phyloP scores from a whole-genome alignment of 2,329 filamentous ascomycete genomes.

The Coniochaeta sp. region DNA sequence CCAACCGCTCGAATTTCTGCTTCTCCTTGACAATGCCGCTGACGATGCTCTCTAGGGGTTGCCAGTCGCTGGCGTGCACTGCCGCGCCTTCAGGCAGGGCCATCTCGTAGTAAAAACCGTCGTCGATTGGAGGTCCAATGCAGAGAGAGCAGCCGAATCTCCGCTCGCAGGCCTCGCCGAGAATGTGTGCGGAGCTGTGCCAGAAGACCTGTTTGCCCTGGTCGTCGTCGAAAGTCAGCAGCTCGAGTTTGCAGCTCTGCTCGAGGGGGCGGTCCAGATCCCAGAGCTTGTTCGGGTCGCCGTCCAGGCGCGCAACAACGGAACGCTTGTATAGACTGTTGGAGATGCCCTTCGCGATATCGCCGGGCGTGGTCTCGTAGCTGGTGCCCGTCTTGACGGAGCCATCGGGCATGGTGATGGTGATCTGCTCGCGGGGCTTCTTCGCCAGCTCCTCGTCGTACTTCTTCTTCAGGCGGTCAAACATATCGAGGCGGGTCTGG shows the following conservation, averaged over 20 bases:
- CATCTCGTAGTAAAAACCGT: conserved; percentile 75
- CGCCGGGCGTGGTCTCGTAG: conserved; percentile 84
- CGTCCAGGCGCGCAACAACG: conserved; percentile 80
- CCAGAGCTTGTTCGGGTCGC: conserved; percentile 67
- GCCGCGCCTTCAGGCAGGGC: conserved; percentile 63
- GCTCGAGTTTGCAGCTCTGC: conserved; percentile 74
- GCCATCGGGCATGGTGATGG: conserved; percentile 66
- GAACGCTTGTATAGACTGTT: conserved; percentile 82
- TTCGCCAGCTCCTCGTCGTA: conserved; percentile 68
- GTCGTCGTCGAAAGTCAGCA: conserved; percentile 69
- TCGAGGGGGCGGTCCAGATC: conserved; percentile 88
- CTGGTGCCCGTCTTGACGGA: conserved; percentile 67
- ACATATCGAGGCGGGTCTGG: conserved; percentile 75
- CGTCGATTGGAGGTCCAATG: conserved; percentile 79
- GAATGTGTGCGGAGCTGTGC: conserved; percentile 56
- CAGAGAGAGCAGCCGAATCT: conserved; percentile 88
- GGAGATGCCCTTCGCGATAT: conserved; percentile 71
- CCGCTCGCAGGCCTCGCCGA: conserved; percentile 90
- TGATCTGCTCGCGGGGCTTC: conserved; percentile 68
- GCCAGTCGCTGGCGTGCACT: conserved; percentile 73
- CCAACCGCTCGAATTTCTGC: conserved; percentile 86
- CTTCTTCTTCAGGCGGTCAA: conserved; percentile 81
- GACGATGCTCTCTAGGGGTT: conserved; percentile 74
- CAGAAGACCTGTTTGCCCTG: conserved; percentile 92
- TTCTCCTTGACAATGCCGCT: conserved; percentile 90